Conservation (phyloP, 148 eudicot genomes). For the Agrostemma githago region DNA sequence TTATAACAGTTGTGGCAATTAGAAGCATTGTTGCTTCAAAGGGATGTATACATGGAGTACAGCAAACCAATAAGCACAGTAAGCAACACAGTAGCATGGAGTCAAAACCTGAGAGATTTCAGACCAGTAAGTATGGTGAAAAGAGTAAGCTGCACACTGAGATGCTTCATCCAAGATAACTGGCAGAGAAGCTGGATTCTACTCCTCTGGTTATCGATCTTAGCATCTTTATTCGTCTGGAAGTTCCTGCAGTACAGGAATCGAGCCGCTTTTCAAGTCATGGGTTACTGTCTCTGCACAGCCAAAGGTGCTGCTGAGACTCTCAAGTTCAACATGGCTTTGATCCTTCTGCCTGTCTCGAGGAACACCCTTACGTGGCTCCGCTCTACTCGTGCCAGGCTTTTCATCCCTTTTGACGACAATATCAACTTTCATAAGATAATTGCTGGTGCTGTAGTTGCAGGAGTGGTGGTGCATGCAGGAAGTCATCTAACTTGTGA, state of each 20-base stretch:
- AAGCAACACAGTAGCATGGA: slow-evolving; percentile 52
- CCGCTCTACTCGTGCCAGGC: slow-evolving; percentile 65
- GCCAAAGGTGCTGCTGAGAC: slow-evolving; percentile 99
- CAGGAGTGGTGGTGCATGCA: slow-evolving; percentile 63
- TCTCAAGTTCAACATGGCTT: slow-evolving; percentile 89
- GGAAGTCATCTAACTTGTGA: slow-evolving; percentile 80
- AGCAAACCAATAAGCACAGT: slow-evolving; percentile 77
- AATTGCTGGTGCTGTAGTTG: slow-evolving; percentile 65
- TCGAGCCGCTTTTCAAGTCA: slow-evolving; percentile 62
- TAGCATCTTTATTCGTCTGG: slow-evolving; percentile 78
- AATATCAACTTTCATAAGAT: slow-evolving; percentile 93
- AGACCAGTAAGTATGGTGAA: slow-evolving; percentile 38
- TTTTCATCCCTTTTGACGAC: slow-evolving; percentile 74
- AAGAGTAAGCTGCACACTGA: slow-evolving; percentile 46
- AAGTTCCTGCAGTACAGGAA: slow-evolving; percentile 67
- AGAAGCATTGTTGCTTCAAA: slow-evolving; percentile 76
- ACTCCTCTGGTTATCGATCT: slow-evolving; percentile 52
- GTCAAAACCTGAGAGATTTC: slow-evolving; percentile 49
- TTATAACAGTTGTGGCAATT: slow-evolving; percentile 82
- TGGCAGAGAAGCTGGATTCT: slow-evolving; percentile 88
- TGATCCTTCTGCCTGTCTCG: slow-evolving; percentile 80
- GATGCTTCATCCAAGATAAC: slow-evolving; percentile 56
- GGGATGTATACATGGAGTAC: slow-evolving; percentile 77
- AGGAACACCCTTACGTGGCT: slow-evolving; percentile 80
- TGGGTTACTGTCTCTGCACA: slow-evolving; percentile 87